Base-by-base conservation (phyloP, 2,329 filamentous ascomycete species). In the Penicillium sp. region DNA sequence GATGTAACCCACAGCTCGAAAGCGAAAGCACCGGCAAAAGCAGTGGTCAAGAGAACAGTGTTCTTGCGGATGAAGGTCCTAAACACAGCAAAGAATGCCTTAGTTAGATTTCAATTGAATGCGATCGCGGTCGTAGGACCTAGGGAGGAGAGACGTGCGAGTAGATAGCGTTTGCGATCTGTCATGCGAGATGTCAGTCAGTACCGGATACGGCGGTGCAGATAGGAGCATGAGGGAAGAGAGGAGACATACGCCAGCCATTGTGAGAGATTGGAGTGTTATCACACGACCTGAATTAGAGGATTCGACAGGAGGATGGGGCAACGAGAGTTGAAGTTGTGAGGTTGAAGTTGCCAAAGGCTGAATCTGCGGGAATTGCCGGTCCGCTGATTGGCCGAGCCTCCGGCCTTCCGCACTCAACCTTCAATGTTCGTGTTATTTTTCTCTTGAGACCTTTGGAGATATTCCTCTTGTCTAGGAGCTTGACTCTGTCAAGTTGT, bases 61-160 rank as follows among this genome's bases (percentile, higher is more conserved):
- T 99, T 99, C 74, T 84, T 87, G 76, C 88, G 87, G 82, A 97
- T 87, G 66, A 97, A 70, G 71, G 85, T 77, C 81, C 94, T 97
- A 70, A 61, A 62, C 18, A n/a, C 19, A 44, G 32, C 26, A 4
- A 52, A 51, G 35, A 34, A 16, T 34, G 23, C 38, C 3, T 58
- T 50, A 34, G 59, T 65, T 62, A 64, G 61, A 58, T 32, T 56
- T 35, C 3, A 53, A 43, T 19, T 38, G 45, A 42, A 45, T 56
- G 49, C 45, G 58, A 63, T 50, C 51, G 52, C 51, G 55, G 55
- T 50, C 47, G 56, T 59, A 43, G 23, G 48, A 53, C 46, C 40
- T 41, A 52, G 53, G 47, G 34, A 38, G 55, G 66, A 64, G 61
- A 65, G 62, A 79, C 80, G 76, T 81, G 79, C 82, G 83, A 82